Percentiles rank a stretch among this genome's conserved stretches.
Evolutionary conservation across 2,329 filamentous ascomycete species (phyloP).

Genomic region (Chrysoporthe cubensis): DNA sequence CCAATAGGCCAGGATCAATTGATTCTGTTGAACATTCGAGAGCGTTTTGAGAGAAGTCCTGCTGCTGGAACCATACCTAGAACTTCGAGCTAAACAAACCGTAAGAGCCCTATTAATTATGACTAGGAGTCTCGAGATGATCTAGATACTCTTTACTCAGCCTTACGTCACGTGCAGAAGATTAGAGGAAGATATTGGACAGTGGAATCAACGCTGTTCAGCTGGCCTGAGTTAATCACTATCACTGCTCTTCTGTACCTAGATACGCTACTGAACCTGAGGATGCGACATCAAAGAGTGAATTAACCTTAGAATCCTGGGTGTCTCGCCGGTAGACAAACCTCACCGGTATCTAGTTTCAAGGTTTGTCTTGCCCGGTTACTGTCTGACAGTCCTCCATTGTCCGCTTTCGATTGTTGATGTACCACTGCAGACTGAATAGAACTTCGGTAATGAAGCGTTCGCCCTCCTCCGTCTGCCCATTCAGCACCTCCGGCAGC

Average conservation of each 20-base stretch:
- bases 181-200: neutral
- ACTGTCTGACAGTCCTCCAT: neutral
- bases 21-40: neutral
- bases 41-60: no score
- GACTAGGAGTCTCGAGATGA: no score
- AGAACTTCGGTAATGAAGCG: neutral
- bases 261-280: neutral
- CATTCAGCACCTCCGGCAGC: neutral
- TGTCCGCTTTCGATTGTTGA: neutral
- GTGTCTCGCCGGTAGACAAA: no score
- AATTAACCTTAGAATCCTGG: no score
- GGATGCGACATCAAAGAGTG: no score
- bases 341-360: neutral
- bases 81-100: no score
- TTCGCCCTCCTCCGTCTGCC: conserved; percentile 1
- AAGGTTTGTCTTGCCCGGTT: neutral
- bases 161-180: neutral
- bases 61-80: no score
- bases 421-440: neutral
- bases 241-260: neutral
- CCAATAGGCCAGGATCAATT: neutral
- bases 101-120: no score
- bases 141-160: no score
- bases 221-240: neutral
- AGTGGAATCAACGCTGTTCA: neutral